These are phyloP conservation scores for Geosmithia morbida DNA, from an alignment of 2,329 filamentous ascomycete species.

Conservation along the genomic window DNA sequence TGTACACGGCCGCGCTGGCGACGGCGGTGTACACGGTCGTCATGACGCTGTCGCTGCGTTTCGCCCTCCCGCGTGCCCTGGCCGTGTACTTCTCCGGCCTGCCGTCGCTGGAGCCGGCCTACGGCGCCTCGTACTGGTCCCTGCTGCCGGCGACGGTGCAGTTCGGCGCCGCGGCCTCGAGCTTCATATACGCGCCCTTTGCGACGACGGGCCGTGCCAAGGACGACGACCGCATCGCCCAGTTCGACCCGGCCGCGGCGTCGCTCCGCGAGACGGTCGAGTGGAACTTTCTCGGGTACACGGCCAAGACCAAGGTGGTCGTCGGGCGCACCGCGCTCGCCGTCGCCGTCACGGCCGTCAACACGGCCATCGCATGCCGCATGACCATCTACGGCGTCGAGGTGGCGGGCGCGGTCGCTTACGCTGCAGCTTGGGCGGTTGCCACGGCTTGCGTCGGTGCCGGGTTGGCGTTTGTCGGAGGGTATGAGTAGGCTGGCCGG, in stretches of 20 bases:
- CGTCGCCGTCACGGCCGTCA: slow-evolving; percentile 39
- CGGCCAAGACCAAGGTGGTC: slow-evolving; percentile 44
- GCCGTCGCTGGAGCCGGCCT: slow-evolving; percentile 51
- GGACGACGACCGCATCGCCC: slow-evolving; percentile 30
- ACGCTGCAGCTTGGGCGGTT: slow-evolving; percentile 60
- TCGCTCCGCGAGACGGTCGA: slow-evolving; percentile 55
- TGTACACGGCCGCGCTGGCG: slow-evolving; percentile 54
- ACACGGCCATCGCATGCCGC: slow-evolving; percentile 49
- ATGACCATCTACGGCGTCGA: slow-evolving; percentile 59
- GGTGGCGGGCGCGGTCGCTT: slow-evolving; percentile 52
- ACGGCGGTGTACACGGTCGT: slow-evolving; percentile 62
- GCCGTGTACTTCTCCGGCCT: slow-evolving; percentile 63
- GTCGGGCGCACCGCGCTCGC: slow-evolving; percentile 49
- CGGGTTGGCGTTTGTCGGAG: slow-evolving; percentile 34
- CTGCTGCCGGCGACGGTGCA: slow-evolving; percentile 43
- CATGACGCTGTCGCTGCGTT: slow-evolving; percentile 53
- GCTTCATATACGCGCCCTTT: slow-evolving; percentile 64
- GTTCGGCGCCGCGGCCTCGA: slow-evolving; percentile 55
- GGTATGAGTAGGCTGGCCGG: slow-evolving; percentile 25
- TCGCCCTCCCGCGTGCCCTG: slow-evolving; percentile 58
- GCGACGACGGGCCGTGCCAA: slow-evolving; percentile 34
- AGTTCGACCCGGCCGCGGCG: slow-evolving; percentile 51
- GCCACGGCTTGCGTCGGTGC: slow-evolving; percentile 46
- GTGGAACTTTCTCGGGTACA: slow-evolving; percentile 61
- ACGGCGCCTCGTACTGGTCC: slow-evolving; percentile 45